Conservation (phyloP, 2,329 filamentous ascomycete genomes). For the Immersiporthe knoxdaviesiana region DNA sequence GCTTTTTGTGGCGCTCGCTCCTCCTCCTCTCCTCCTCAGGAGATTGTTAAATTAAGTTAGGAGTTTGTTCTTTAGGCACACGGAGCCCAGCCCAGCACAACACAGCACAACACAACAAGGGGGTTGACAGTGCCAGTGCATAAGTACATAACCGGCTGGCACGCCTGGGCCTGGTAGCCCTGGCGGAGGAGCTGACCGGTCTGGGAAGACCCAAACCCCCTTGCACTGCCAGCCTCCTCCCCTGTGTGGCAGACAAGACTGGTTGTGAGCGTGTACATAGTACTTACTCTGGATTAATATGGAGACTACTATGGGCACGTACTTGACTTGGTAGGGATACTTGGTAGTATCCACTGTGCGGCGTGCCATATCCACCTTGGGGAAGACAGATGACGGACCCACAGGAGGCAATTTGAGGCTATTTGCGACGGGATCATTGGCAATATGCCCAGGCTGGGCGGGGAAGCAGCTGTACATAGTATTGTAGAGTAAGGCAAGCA, state of each 20-base stretch:
- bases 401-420: not conserved
- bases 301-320: not conserved
- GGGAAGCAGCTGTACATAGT: not conserved
- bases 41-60: not conserved
- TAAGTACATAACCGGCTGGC: not conserved
- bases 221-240: too few relatives aligned
- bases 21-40: not conserved
- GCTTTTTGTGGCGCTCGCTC: not conserved
- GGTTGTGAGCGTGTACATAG: not conserved
- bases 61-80: not conserved
- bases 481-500: not conserved
- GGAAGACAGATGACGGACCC: not conserved
- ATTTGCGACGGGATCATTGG: slow-evolving; percentile 6
- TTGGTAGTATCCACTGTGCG: not conserved
- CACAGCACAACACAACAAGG: not conserved
- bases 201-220: not conserved
- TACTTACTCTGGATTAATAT: not conserved
- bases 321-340: not conserved
- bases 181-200: not conserved
- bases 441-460: not conserved
- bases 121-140: not conserved
- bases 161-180: not conserved
- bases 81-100: not conserved
- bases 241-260: not conserved
- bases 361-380: not conserved